These are phyloP conservation scores for Pouteria glomerata DNA, from an alignment of 148 eudicot genomes.

Conservation along the genomic window DNA sequence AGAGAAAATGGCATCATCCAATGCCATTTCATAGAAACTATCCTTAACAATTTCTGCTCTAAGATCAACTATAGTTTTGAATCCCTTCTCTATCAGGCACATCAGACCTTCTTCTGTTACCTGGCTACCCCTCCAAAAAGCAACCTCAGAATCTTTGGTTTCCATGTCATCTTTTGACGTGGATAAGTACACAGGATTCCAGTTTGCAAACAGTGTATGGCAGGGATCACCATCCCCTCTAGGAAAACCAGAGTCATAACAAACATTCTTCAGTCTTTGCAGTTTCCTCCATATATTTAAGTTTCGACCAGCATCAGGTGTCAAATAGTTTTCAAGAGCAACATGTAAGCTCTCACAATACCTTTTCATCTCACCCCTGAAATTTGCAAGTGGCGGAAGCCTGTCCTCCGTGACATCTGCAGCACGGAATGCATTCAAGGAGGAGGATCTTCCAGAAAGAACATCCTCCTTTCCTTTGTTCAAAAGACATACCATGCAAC, in stretches of 20 bases:
- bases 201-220: constrained; percentile 75
- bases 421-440: constrained; percentile 42
- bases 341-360: constrained; percentile 96
- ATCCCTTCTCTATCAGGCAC: constrained; percentile 79
- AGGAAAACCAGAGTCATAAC: constrained; percentile 90
- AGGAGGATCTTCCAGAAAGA: constrained; percentile 71
- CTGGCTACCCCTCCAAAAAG: constrained; percentile 94
- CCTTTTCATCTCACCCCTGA: constrained; percentile 86
- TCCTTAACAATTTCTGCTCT: constrained; percentile 80
- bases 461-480: constrained; percentile 91
- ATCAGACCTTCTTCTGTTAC: constrained; percentile 87
- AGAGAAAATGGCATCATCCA: constrained; percentile 53
- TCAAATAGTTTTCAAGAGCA: constrained; percentile 77
- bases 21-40: constrained; percentile 49
- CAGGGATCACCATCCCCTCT: constrained; percentile 67
- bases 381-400: constrained; percentile 85
- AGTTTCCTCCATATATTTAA: constrained; percentile 76
- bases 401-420: constrained; percentile 55
- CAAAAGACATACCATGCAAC: constrained; percentile 89
- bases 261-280: constrained; percentile 71
- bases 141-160: constrained; percentile 42
- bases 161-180: constrained; percentile 44
- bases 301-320: constrained; percentile 55
- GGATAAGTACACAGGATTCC: constrained; percentile 66
- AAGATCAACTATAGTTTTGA: constrained; percentile 82